Percentiles rank a stretch among this genome's conserved stretches.
These are phyloP conservation scores for Phanerochaete carnosa DNA, from an alignment of 768 basidiomycete genomes.

Conservation along the genomic window DNA sequence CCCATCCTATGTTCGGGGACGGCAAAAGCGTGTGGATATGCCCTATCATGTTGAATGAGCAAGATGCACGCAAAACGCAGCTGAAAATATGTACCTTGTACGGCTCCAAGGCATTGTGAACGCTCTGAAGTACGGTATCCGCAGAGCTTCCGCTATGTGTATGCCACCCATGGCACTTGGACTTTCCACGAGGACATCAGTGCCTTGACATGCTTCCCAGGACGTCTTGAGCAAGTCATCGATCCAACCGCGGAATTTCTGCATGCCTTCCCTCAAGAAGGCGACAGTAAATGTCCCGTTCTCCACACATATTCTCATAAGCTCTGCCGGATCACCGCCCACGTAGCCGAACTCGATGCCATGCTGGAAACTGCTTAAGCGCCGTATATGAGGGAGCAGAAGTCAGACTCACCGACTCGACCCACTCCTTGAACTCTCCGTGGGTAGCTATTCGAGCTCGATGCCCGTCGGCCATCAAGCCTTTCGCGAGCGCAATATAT, in stretches of 20 bases:
- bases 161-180: slow-evolving; percentile 97
- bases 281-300: slow-evolving; percentile 97
- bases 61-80: not conserved
- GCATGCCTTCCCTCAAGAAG: slow-evolving; percentile 86
- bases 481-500: slow-evolving; percentile 94
- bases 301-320: slow-evolving; percentile 97
- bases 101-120: slow-evolving; percentile 99
- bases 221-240: slow-evolving; percentile 94
- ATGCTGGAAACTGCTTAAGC: slow-evolving; percentile 46
- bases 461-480: slow-evolving; percentile 87
- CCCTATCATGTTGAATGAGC: slow-evolving; percentile 40
- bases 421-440: slow-evolving; percentile 92
- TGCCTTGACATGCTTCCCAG: slow-evolving; percentile 95
- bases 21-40: slow-evolving; percentile 97
- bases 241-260: slow-evolving; percentile 97
- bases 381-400: not conserved
- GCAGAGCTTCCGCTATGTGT: slow-evolving; percentile 93
- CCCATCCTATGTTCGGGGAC: slow-evolving; percentile 96
- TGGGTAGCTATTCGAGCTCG: slow-evolving; percentile 90
- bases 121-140: slow-evolving; percentile 91
- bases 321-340: slow-evolving; percentile 95
- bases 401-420: slow-evolving; percentile 71
- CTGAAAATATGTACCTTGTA: slow-evolving; percentile 50
- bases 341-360: slow-evolving; percentile 96
- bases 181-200: slow-evolving; percentile 91